A percentile compares a stretch with the other conserved stretches of the same genome.
phyloP scores from a whole-genome alignment of 805 yeast species.

The Vanderwaltozyma tropicalis region DNA sequence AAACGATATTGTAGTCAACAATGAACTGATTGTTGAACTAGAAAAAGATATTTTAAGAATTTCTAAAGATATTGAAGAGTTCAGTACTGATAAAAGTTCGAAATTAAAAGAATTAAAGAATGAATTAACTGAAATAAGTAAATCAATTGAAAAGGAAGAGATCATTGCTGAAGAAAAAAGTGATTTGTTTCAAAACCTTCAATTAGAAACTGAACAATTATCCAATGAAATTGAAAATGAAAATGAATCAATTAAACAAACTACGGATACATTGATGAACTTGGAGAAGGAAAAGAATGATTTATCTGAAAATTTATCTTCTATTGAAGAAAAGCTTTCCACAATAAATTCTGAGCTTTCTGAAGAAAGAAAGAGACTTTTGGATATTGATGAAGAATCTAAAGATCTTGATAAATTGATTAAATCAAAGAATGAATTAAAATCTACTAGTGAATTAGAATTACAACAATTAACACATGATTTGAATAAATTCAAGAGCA shows the following conservation, averaged over 20 bases:
- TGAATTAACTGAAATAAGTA: conserved; percentile 38
- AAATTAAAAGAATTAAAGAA: conserved; percentile 56
- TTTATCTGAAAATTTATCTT: conserved; percentile 19
- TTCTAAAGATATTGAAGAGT: conserved; percentile 74
- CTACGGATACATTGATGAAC: conserved; percentile 29
- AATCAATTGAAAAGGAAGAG: conserved; percentile 31
- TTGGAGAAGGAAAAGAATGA: conserved; percentile 24
- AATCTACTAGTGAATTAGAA: conserved; percentile 40
- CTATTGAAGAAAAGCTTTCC: conserved; percentile 14
- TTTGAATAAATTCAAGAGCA: conserved; percentile 37
- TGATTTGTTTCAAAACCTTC: conserved; percentile 49
- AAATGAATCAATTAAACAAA: conserved; percentile 33
- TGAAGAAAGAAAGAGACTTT: conserved; percentile 41
- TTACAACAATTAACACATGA: conserved; percentile 47
- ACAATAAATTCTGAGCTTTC: conserved; percentile 22
- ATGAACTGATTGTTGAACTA: conserved; percentile 24
- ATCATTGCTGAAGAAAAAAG: conserved; percentile 36
- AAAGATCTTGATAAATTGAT: conserved; percentile 43
- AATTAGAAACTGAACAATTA: conserved; percentile 62
- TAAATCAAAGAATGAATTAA: conserved; percentile 31
- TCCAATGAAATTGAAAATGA: conserved; percentile 42
- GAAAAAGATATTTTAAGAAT: conserved; percentile 40
- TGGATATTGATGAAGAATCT: conserved; percentile 71
- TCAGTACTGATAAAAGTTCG: conserved; percentile 64
- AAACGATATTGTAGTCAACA: conserved; percentile 30